Evolutionary conservation across 2,329 filamentous ascomycete species (phyloP).

Genomic region (Leptographium lundbergii): DNA sequence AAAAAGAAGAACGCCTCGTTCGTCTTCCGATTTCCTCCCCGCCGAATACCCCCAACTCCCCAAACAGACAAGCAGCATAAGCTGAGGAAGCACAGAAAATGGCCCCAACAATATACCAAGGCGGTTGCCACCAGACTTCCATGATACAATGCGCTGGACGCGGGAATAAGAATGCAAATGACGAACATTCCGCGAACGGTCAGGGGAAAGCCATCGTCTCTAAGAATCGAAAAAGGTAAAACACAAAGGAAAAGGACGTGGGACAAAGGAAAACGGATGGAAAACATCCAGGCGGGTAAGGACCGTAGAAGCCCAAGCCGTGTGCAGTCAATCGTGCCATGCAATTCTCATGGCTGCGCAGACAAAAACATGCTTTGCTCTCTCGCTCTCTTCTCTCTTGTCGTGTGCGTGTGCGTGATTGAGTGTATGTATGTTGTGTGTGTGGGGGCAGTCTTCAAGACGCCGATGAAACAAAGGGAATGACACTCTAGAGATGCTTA

Average conservation of each 20-base stretch:
- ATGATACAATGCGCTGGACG: neutral
- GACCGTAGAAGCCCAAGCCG: neutral
- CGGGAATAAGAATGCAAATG: neutral
- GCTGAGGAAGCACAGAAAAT: neutral
- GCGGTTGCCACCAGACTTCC: neutral
- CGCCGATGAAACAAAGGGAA: neutral
- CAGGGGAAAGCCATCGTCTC: neutral
- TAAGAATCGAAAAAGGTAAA: neutral
- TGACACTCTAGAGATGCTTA: neutral
- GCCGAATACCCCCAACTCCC: neutral
- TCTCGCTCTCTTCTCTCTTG: neutral
- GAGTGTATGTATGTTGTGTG: too few relatives aligned
- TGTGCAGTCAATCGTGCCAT: neutral
- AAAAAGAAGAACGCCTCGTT: slow-evolving; percentile 1
- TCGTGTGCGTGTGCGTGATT: too few relatives aligned
- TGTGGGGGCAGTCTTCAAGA: neutral
- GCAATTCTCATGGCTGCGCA: neutral
- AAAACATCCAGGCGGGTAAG: neutral
- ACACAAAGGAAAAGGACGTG: neutral
- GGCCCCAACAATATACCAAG: neutral
- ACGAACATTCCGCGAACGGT: neutral
- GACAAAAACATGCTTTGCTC: neutral
- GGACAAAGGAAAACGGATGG: neutral
- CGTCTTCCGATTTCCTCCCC: neutral
- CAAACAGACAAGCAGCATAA: neutral